These are phyloP conservation scores for Talaromyces amestolkiae DNA, from an alignment of 2,329 filamentous ascomycete species.

Conservation along the genomic window DNA sequence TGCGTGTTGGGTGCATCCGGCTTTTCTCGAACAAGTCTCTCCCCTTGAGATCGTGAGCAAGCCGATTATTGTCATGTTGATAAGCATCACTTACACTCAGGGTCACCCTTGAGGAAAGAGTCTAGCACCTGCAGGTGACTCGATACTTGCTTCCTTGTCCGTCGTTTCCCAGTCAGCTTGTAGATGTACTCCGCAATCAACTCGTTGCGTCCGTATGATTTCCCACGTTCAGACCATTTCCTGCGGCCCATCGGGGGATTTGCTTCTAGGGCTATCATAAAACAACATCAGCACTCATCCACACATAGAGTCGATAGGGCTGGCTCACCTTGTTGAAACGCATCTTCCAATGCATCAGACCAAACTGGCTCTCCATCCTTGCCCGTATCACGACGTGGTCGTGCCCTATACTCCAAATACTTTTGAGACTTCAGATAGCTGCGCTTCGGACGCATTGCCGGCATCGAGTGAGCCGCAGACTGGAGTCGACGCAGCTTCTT, in stretches of 20 bases:
- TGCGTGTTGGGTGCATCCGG: conserved; percentile 35
- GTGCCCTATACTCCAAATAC: conserved; percentile 45
- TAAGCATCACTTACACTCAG: conserved; percentile 45
- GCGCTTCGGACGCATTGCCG: conserved; percentile 22
- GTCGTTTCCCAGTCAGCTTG: conserved; percentile 52
- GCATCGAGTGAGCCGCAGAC: conserved; percentile 28
- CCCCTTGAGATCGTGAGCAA: conserved; percentile 28
- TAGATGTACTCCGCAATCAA: conserved; percentile 59
- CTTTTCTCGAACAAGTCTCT: conserved; percentile 40
- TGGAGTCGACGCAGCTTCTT: conserved; percentile 38
- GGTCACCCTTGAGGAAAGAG: conserved; percentile 53
- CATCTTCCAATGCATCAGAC: conserved; percentile 48
- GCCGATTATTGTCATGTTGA: conserved; percentile 14
- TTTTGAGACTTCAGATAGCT: conserved; percentile 44
- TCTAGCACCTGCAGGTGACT: conserved; percentile 64
- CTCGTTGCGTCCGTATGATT: conserved; percentile 60
- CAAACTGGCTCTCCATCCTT: conserved; percentile 46
- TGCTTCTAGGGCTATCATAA: conserved; percentile 49
- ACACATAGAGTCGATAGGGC: conserved; percentile 16
- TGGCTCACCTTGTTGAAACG: conserved; percentile 47
- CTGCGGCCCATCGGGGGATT: conserved; percentile 58
- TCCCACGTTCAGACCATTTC: conserved; percentile 53
- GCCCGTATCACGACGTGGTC: conserved; percentile 43
- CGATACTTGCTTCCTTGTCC: conserved; percentile 60
- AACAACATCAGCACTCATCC: background rate